Percentiles rank a stretch among this genome's conserved stretches.
phyloP scores from a whole-genome alignment of 176 grass and related monocot genomes.

The Elymus sibiricus region DNA sequence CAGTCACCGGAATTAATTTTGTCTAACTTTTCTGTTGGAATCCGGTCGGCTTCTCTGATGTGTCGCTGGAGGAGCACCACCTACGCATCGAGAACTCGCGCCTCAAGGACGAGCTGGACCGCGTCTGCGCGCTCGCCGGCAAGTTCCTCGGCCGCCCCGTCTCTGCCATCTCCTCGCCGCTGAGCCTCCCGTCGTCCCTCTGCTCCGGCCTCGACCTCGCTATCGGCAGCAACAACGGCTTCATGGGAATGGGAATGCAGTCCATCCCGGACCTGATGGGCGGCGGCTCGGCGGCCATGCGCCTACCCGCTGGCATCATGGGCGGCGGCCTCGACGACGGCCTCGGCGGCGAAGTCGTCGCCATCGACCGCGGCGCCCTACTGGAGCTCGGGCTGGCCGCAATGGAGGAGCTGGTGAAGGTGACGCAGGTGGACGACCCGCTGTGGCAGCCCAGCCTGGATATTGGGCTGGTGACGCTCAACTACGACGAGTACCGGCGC shows the following conservation, averaged over 20 bases:
- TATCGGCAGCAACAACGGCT: slow-evolving; percentile 44
- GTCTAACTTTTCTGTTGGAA: no score
- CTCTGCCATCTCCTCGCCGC: slow-evolving; percentile 32
- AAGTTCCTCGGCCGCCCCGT: slow-evolving; percentile 86
- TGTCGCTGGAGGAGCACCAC: slow-evolving; percentile 90
- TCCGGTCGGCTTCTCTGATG: neutral
- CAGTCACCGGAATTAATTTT: no score
- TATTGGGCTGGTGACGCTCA: slow-evolving; percentile 45
- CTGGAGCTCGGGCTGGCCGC: slow-evolving; percentile 82
- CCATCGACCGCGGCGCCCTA: slow-evolving; percentile 50
- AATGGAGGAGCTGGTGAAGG: slow-evolving; percentile 87
- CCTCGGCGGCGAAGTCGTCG: neutral
- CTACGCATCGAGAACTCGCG: slow-evolving; percentile 94
- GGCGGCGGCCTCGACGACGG: slow-evolving; percentile 28
- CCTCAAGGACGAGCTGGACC: slow-evolving; percentile 91
- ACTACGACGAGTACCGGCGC: slow-evolving; percentile 71
- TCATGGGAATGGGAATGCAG: slow-evolving; percentile 37
- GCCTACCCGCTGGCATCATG: slow-evolving; percentile 20
- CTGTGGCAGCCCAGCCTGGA: slow-evolving; percentile 54
- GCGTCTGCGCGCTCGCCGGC: slow-evolving; percentile 80
- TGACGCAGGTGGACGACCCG: slow-evolving; percentile 80
- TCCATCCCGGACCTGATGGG: slow-evolving; percentile 55
- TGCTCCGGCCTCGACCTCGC: slow-evolving; percentile 74
- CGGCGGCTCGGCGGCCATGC: slow-evolving; percentile 31
- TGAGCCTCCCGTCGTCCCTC: slow-evolving; percentile 28